Conservation (phyloP, 306 rosid species). For the Vigna unguiculata region DNA sequence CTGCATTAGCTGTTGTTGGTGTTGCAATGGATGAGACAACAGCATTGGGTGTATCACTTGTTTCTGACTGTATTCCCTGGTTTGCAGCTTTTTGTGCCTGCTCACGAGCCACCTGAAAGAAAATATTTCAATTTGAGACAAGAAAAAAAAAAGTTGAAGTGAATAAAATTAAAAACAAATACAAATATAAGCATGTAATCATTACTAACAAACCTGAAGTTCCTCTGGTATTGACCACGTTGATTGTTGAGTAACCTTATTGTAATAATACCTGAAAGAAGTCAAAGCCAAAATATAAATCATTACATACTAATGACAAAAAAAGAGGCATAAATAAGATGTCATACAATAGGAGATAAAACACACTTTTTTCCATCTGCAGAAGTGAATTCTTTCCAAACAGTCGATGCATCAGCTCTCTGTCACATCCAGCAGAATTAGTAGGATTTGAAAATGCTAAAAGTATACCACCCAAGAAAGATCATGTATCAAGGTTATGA, state of each 20-base stretch:
- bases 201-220: constrained; percentile 68
- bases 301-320: constrained; percentile 21
- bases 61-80: constrained; percentile 67
- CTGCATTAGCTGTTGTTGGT: constrained; percentile 53
- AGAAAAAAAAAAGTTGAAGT: not conserved
- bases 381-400: constrained; percentile 97
- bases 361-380: constrained; percentile 95
- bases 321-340: constrained; percentile 30
- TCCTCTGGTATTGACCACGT: constrained; percentile 99
- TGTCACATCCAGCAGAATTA: constrained; percentile 69
- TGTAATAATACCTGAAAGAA: constrained; percentile 85
- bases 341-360: constrained; percentile 9
- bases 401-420: constrained; percentile 99
- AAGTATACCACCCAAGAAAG: constrained; percentile 36
- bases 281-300: constrained; percentile 38
- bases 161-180: not conserved
- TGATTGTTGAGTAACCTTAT: constrained; percentile 92
- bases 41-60: constrained; percentile 53
- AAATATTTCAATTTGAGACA: constrained; percentile 45
- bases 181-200: constrained; percentile 40
- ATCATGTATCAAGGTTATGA: constrained; percentile 36
- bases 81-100: constrained; percentile 73
- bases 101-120: constrained; percentile 90
- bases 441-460: constrained; percentile 45
- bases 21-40: constrained; percentile 59